Conservation (phyloP, 345 rosid species). For the Citrus sp. region DNA sequence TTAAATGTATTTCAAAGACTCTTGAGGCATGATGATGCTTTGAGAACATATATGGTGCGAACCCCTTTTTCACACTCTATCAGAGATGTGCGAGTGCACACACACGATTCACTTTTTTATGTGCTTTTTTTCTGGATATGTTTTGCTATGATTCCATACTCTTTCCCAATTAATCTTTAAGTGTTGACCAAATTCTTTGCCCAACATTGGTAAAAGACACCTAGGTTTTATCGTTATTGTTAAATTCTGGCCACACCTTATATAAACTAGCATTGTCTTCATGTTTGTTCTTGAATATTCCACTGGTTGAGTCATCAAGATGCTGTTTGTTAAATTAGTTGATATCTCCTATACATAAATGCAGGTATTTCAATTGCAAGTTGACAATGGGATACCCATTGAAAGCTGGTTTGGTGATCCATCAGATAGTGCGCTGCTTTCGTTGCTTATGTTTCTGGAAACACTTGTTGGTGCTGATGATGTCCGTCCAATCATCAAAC, state of each 20-base stretch:
- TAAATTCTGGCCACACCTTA: not conserved
- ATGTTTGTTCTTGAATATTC: not conserved
- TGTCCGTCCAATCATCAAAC: slow-evolving; percentile 20
- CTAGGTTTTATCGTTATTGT: not conserved
- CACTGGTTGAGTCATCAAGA: not conserved
- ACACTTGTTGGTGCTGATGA: slow-evolving; percentile 16
- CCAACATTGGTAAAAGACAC: not conserved
- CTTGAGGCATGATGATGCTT: not conserved
- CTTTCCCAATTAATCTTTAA: not conserved
- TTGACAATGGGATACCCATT: slow-evolving; percentile 21
- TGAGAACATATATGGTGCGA: not conserved
- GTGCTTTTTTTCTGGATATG: not conserved
- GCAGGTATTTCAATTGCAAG: slow-evolving; percentile 19
- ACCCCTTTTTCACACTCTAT: not conserved
- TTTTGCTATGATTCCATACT: not conserved
- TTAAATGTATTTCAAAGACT: not conserved
- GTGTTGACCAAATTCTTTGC: not conserved
- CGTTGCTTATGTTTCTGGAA: slow-evolving; percentile 20
- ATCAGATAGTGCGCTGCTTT: slow-evolving; percentile 19
- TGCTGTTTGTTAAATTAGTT: not conserved
- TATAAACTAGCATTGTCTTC: not conserved
- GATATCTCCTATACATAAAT: not conserved
- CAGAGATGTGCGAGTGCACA: not conserved
- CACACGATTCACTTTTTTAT: not conserved
- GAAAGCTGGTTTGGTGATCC: slow-evolving; percentile 23